These are phyloP conservation scores for Coccinonectria pachysandricola DNA, from an alignment of 2,329 filamentous ascomycete species.

Conservation along the genomic window DNA sequence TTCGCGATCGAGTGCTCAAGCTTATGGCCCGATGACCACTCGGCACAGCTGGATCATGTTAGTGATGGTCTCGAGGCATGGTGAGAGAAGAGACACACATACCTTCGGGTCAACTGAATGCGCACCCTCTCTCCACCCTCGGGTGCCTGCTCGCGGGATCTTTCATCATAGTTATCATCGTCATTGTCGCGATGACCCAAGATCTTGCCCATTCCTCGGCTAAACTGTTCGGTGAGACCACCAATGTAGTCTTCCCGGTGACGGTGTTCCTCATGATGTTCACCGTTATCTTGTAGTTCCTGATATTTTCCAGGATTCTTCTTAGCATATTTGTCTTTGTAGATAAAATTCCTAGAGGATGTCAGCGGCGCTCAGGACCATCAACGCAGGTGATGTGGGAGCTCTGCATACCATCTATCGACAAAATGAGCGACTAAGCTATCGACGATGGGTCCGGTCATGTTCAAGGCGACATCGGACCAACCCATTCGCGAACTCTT, in stretches of 20 bases:
- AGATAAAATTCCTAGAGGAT: slow-evolving; percentile 64
- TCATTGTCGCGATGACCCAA: slow-evolving; percentile 24
- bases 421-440: slow-evolving; percentile 71
- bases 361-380: slow-evolving; percentile 5
- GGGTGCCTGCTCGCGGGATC: slow-evolving; percentile 3
- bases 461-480: slow-evolving; percentile 73
- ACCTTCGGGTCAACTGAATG: slow-evolving; percentile 45
- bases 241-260: slow-evolving; percentile 28
- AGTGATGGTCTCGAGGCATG: slow-evolving; percentile 1
- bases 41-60: slow-evolving; percentile 28
- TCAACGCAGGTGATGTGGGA: accelerated
- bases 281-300: slow-evolving; percentile 9
- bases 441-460: slow-evolving; percentile 64
- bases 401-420: slow-evolving; percentile 65
- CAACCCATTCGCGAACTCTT: slow-evolving; percentile 82
- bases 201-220: slow-evolving; percentile 28
- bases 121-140: slow-evolving; percentile 18
- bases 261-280: slow-evolving; percentile 7
- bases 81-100: slow-evolving; percentile 1
- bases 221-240: slow-evolving; percentile 34
- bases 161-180: slow-evolving; percentile 6
- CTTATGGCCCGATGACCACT: slow-evolving; percentile 42
- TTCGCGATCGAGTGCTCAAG: slow-evolving; percentile 73
- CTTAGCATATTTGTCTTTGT: slow-evolving; percentile 62
- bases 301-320: slow-evolving; percentile 42